Percentiles rank a stretch among this genome's conserved stretches.
Evolutionary conservation across 2,329 filamentous ascomycete species (phyloP).

Genomic region (Lachnum nothofagi): DNA sequence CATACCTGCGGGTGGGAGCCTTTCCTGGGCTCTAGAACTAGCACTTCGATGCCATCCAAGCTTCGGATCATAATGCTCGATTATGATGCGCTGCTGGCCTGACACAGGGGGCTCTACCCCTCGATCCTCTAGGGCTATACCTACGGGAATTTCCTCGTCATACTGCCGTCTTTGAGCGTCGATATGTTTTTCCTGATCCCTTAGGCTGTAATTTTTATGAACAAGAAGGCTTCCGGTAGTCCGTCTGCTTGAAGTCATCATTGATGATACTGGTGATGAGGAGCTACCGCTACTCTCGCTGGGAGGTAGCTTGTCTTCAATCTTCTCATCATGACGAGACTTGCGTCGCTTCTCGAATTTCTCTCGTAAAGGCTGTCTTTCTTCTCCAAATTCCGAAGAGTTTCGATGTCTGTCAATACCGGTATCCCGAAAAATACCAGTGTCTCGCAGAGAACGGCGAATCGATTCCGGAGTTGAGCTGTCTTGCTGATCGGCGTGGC

Average conservation of each 20-base stretch:
- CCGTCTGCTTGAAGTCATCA: neutral
- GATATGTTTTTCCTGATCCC: neutral
- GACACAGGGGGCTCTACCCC: neutral
- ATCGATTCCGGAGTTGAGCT: constrained; percentile 26
- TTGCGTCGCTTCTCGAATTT: too few species aligned
- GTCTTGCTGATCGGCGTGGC: neutral
- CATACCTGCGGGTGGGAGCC: neutral
- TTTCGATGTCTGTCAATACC: too few species aligned
- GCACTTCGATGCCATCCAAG: constrained; percentile 15
- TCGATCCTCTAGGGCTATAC: neutral
- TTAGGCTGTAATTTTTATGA: neutral
- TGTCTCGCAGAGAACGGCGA: constrained; percentile 21
- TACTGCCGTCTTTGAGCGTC: too few species aligned
- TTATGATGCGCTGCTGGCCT: neutral
- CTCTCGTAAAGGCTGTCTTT: too few species aligned
- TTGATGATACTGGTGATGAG: neutral
- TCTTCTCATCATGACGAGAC: neutral
- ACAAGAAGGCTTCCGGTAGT: neutral
- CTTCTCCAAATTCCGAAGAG: too few species aligned
- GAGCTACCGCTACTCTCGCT: neutral
- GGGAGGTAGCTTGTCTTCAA: neutral
- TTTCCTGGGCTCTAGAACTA: neutral
- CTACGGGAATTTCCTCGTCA: neutral
- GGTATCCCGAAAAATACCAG: constrained; percentile 27
- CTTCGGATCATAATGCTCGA: constrained; percentile 17